phyloP scores from a whole-genome alignment of 2,329 filamentous ascomycete genomes.

The Phoma sp. region DNA sequence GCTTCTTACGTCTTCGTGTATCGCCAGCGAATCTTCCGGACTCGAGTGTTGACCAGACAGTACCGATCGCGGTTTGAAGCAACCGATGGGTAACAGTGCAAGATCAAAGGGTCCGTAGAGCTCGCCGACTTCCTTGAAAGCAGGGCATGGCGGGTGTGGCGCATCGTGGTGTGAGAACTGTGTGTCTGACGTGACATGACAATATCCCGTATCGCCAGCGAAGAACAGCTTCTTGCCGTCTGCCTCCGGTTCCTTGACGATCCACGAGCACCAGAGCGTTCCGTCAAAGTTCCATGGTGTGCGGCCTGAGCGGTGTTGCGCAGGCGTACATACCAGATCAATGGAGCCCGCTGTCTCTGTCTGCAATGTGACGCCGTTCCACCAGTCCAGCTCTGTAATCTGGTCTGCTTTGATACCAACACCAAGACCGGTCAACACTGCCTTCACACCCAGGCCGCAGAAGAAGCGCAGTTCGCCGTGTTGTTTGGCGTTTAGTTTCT shows the following conservation, averaged over 20 bases:
- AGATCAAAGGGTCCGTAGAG: conserved; percentile 58
- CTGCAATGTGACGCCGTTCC: conserved; percentile 51
- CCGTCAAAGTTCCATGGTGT: conserved; percentile 48
- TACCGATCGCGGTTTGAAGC: conserved; percentile 54
- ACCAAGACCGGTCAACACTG: conserved; percentile 47
- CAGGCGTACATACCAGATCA: conserved; percentile 54
- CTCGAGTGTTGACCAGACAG: conserved; percentile 56
- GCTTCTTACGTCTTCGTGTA: conserved; percentile 56
- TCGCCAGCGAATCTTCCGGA: conserved; percentile 56
- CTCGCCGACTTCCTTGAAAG: conserved; percentile 56
- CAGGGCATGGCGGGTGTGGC: conserved; percentile 53
- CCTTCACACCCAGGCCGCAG: conserved; percentile 50
- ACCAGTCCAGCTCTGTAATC: conserved; percentile 59
- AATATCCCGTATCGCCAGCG: conserved; percentile 59
- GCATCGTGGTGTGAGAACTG: conserved; percentile 41
- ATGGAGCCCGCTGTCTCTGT: conserved; percentile 47
- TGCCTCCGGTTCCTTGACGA: conserved; percentile 40
- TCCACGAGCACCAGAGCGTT: conserved; percentile 59
- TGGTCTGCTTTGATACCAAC: conserved; percentile 47
- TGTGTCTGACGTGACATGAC: conserved; percentile 40
- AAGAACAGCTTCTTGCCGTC: conserved; percentile 53
- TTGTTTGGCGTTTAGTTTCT: conserved; percentile 47
- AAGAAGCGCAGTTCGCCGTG: conserved; percentile 52
- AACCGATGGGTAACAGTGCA: conserved; percentile 57
- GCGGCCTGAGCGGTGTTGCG: conserved; percentile 57